Conservation (phyloP, 495 filamentous ascomycete genomes). For the Podospora conica region DNA sequence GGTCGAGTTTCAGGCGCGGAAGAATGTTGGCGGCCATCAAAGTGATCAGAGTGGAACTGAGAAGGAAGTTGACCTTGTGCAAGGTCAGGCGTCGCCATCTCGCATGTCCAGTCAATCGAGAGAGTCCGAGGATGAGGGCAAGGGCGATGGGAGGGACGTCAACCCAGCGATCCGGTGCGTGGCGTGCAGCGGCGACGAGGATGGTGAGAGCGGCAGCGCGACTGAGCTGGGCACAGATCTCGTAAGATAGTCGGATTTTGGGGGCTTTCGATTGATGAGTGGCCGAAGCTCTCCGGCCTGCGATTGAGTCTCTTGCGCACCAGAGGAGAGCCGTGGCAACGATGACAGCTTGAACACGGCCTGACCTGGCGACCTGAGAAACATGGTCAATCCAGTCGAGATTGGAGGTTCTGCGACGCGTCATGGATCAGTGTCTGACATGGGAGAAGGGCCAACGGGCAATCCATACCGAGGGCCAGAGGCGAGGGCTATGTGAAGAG, state of each 20-base stretch:
- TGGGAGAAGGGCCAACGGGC: background rate
- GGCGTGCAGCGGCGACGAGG: slow-evolving; percentile 20
- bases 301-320: background rate
- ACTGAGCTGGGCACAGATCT: slow-evolving; percentile 29
- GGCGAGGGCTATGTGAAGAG: background rate
- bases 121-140: slow-evolving; percentile 32
- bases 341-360: slow-evolving; percentile 2
- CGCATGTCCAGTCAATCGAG: slow-evolving; percentile 27
- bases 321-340: slow-evolving; percentile 3
- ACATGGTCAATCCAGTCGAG: slow-evolving; percentile 8
- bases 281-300: background rate
- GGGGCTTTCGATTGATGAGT: slow-evolving; percentile 16
- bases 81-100: slow-evolving; percentile 35
- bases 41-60: slow-evolving; percentile 23
- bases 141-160: slow-evolving; percentile 25
- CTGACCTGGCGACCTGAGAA: slow-evolving; percentile 8
- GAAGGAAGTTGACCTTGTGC: slow-evolving; percentile 35
- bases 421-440: background rate
- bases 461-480: background rate
- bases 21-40: slow-evolving; percentile 25
- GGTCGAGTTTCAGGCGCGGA: slow-evolving; percentile 24
- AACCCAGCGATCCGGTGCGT: slow-evolving; percentile 21
- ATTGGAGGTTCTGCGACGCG: background rate
- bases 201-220: slow-evolving; percentile 29
- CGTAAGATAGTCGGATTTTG: slow-evolving; percentile 25